These are phyloP conservation scores for Melanopsichium pennsylvanicum DNA, from an alignment of 1,284 basidiomycete species.

Conservation along the genomic window DNA sequence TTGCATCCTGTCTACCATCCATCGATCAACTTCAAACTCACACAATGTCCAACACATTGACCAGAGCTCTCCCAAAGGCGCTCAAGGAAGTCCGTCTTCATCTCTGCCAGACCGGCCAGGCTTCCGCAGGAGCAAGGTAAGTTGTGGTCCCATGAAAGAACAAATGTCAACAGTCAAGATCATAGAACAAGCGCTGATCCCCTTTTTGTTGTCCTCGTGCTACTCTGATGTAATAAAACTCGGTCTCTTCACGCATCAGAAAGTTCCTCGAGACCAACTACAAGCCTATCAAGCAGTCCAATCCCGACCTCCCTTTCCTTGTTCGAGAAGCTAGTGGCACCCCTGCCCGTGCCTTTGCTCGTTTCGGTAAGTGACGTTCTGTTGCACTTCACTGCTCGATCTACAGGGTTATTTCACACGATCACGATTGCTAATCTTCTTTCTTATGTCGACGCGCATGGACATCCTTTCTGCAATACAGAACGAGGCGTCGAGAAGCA, in stretches of 20 bases:
- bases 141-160: slow-evolving; percentile 5
- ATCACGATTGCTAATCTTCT: too few relatives aligned
- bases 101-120: slow-evolving; percentile 61
- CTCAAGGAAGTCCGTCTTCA: slow-evolving; percentile 64
- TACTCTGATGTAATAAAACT: too few relatives aligned
- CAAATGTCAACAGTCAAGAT: too few relatives aligned
- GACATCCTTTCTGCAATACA: slow-evolving; percentile 4
- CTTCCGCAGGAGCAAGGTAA: slow-evolving; percentile 61
- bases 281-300: slow-evolving; percentile 60
- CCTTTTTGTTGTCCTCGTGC: too few relatives aligned
- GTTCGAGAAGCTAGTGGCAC: slow-evolving; percentile 61
- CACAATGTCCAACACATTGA: slow-evolving; percentile 56
- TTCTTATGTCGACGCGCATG: too few relatives aligned
- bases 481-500: slow-evolving; percentile 62
- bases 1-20: slow-evolving; percentile 8
- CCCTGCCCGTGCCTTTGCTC: slow-evolving; percentile 61
- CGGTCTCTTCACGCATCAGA: slow-evolving; percentile 34
- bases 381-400: too few relatives aligned
- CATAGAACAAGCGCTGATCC: too few relatives aligned
- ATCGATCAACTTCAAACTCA: not conserved
- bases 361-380: slow-evolving; percentile 63
- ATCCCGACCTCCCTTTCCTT: slow-evolving; percentile 63
- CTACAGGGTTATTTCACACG: too few relatives aligned
- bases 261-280: slow-evolving; percentile 63
- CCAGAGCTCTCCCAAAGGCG: slow-evolving; percentile 55